A percentile compares a stretch with the other conserved stretches of the same genome.
phyloP scores from a whole-genome alignment of 2,329 filamentous ascomycete genomes.

The Penicillium sp. region DNA sequence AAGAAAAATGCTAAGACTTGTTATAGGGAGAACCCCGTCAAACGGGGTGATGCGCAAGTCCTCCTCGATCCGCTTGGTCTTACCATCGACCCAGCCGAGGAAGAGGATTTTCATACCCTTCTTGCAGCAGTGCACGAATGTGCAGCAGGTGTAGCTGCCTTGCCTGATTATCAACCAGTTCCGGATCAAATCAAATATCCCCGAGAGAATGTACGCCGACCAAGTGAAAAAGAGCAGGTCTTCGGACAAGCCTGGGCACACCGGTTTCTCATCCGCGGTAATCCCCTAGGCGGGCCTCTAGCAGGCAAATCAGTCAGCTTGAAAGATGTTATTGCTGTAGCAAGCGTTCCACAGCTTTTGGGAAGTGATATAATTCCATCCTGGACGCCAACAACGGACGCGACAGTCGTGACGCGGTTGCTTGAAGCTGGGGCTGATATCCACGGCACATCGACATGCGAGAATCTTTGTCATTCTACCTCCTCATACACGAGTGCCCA shows the following conservation, averaged over 20 bases:
- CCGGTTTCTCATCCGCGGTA: conserved; percentile 48
- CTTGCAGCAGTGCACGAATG: conserved; percentile 55
- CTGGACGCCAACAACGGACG: conserved; percentile 55
- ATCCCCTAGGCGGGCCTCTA: conserved; percentile 28
- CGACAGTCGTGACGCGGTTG: conserved; percentile 53
- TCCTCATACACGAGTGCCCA: conserved; percentile 32
- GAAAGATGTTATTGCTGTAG: conserved; percentile 58
- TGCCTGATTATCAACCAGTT: conserved; percentile 50
- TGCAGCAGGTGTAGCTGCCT: conserved; percentile 45
- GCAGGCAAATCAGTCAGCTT: conserved; percentile 51
- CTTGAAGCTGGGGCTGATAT: conserved; percentile 54
- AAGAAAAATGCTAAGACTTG: neutral
- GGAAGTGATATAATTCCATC: conserved; percentile 52
- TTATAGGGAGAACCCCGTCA: conserved; percentile 41
- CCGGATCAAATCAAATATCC: conserved; percentile 47
- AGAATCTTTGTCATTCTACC: conserved; percentile 50
- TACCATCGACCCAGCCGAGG: conserved; percentile 38
- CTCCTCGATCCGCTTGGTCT: conserved; percentile 41
- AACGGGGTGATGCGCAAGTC: conserved; percentile 40
- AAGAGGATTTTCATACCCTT: conserved; percentile 49
- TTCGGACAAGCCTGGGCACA: conserved; percentile 55
- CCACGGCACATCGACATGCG: conserved; percentile 53
- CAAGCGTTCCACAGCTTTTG: conserved; percentile 54
- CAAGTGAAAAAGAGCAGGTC: conserved; percentile 43
- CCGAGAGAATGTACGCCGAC: conserved; percentile 46